Evolutionary conservation across 179 eudicot genomes (phyloP).

Genomic region (Camellia oleifera): DNA sequence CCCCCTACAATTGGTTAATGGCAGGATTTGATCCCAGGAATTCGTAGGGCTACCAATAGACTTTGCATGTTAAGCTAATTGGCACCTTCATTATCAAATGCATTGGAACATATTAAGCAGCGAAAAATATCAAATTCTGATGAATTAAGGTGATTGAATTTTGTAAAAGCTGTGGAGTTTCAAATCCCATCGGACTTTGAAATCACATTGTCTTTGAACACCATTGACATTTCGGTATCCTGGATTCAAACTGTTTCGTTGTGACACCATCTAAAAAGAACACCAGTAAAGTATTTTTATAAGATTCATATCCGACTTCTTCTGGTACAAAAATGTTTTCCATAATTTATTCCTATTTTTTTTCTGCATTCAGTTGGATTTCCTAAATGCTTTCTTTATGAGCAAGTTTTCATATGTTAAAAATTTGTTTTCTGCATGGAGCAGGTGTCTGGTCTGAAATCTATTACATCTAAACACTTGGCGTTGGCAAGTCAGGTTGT

Average conservation of each 20-base stretch:
- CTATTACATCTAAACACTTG: conserved; percentile 94
- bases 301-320: background rate
- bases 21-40: background rate
- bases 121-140: background rate
- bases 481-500: conserved; percentile 97
- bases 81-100: background rate
- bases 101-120: background rate
- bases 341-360: background rate
- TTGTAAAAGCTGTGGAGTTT: background rate
- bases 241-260: background rate
- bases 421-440: conserved; percentile 7
- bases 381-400: background rate
- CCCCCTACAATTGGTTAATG: background rate
- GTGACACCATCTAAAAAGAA: no score
- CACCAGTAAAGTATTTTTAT: background rate
- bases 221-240: background rate
- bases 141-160: background rate
- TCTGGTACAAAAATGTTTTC: background rate
- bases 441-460: conserved; percentile 96
- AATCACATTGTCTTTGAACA: background rate
- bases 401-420: background rate
- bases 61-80: background rate
- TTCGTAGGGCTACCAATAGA: background rate
- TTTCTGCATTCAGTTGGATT: background rate
- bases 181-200: background rate